These are phyloP conservation scores for Vigna reflexopilosa DNA, from an alignment of 306 rosid species.

Conservation along the genomic window DNA sequence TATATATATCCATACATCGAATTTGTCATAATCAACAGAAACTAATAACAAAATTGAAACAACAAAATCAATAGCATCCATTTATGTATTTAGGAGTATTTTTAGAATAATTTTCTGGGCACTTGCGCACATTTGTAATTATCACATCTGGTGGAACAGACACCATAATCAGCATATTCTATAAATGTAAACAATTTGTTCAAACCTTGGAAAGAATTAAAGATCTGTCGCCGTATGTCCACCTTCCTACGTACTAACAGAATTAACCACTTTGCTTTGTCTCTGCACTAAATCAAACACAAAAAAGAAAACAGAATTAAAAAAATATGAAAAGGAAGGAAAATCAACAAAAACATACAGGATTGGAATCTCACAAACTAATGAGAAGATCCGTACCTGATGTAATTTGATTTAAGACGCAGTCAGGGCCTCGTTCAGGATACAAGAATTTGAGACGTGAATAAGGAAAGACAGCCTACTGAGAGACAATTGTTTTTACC, in stretches of 20 bases:
- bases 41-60: neutral
- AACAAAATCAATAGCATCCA: constrained; percentile 19
- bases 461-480: neutral
- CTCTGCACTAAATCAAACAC: neutral
- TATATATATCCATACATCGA: too few relatives aligned
- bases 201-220: neutral
- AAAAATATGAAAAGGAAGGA: neutral
- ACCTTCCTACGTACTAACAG: neutral
- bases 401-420: neutral
- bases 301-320: too few relatives aligned
- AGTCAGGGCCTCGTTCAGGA: neutral
- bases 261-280: neutral
- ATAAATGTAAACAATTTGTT: neutral
- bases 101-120: neutral
- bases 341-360: neutral
- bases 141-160: neutral
- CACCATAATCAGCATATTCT: neutral
- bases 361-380: neutral
- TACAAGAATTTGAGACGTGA: neutral
- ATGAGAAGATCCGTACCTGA: neutral
- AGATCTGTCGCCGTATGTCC: neutral
- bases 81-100: constrained; percentile 2
- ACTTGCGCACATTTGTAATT: constrained; percentile 1
- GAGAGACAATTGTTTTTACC: neutral
- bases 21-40: neutral